Evolutionary conservation across 345 rosid genomes (phyloP), one percentile per base, ranked within the genome.

Genomic region (Brassica cretica): DNA sequence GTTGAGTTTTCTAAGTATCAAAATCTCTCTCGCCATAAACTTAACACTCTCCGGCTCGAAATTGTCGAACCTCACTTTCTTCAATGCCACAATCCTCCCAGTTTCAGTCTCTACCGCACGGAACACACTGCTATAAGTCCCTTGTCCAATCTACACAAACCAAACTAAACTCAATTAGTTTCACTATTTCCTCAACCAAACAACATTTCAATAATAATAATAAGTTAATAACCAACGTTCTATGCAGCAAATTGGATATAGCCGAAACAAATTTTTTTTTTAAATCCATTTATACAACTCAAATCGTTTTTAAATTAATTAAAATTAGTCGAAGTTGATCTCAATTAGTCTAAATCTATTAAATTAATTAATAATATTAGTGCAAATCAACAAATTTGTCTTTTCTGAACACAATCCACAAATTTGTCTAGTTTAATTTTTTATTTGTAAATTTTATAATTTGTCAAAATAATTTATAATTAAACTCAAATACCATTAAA

Each of bases 41-140:
- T 91, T 87, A 79, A 95, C 96, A 74, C 99, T 95, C 88, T 95
- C 99, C 0, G 99, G 99, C 86, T 95, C 98, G 78, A 92, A 90
- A 81, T 93, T 95, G 79, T 93, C 97, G 10, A 95, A 95, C 64
- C 96, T 88, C 67, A 95, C 98, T 84, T 95, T 95, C 91, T 95
- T 93, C 76, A 93, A 78, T 21, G 99, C 99, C 72, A 95, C 97
- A 64, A 91, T 91, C 82, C 82, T 89, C 79, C 97, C 97, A 0
- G 88, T 89, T 14, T 89, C 96, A 15, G 86, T 70, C 64, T 92
- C 96, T 5, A 91, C 87, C 14, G 99, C 98, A 71, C 99, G 88
- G 64, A 95, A 95, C 79, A 95, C 98, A 32, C 90, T 92, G 81
- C 98, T 94, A 74, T 94, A 94, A 4, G 98, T 94, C 46, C 98